These are phyloP conservation scores for Botryotinia calthae DNA, from an alignment of 2,329 filamentous ascomycete genomes.

Conservation along the genomic window DNA sequence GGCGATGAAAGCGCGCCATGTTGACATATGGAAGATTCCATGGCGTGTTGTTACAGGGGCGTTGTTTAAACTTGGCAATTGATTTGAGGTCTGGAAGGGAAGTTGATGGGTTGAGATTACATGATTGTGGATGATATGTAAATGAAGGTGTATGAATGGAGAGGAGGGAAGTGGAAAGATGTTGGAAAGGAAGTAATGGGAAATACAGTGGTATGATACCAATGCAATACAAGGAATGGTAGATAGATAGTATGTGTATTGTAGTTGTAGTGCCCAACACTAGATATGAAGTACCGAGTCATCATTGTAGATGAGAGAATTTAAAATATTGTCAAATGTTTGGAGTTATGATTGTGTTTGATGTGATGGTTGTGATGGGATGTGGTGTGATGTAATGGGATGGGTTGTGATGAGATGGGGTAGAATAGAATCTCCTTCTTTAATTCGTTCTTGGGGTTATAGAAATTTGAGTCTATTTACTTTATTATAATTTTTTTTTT, in stretches of 20 bases:
- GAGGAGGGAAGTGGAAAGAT: not conserved
- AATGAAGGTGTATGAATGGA: not conserved
- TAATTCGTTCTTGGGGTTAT: too few species aligned
- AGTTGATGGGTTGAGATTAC: not conserved
- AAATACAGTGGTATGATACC: not conserved
- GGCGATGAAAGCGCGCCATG: not conserved
- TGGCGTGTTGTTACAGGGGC: not conserved
- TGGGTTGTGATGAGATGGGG: too few species aligned
- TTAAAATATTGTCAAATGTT: not conserved
- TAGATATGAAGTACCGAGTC: not conserved
- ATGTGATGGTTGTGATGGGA: not conserved
- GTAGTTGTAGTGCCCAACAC: not conserved
- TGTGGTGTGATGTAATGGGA: not conserved
- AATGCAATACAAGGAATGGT: not conserved
- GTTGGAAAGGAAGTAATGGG: slow-evolving; percentile 12
- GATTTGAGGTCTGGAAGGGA: not conserved
- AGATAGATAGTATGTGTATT: slow-evolving; percentile 6
- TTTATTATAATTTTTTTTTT: too few species aligned
- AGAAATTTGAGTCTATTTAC: too few species aligned
- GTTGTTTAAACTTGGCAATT: slow-evolving; percentile 6
- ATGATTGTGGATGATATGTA: not conserved
- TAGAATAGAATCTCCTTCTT: too few species aligned
- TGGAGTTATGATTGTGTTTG: not conserved
- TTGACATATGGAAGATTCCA: slow-evolving; percentile 9
- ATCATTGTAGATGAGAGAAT: not conserved